Conservation (phyloP, 164 flowering plant genomes). For the Liriodendron chinense region DNA sequence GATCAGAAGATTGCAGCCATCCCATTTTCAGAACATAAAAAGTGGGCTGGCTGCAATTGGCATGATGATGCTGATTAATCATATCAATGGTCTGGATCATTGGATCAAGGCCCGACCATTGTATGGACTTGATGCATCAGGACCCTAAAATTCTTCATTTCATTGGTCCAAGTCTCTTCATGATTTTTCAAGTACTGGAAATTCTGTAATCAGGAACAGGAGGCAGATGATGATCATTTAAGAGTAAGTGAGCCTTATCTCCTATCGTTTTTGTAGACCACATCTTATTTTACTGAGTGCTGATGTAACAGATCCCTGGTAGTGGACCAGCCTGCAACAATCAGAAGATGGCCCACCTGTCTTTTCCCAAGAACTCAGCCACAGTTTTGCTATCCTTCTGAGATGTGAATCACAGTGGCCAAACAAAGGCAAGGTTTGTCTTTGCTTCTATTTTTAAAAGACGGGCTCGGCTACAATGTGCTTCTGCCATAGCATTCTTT, state of each 20-base stretch:
- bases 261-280: background rate
- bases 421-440: background rate
- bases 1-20: too few relatives aligned
- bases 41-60: too few relatives aligned
- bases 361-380: background rate
- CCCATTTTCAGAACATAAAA: too few relatives aligned
- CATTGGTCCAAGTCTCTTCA: background rate
- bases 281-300: background rate
- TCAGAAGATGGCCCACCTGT: background rate
- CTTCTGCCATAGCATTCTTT: too few relatives aligned
- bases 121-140: too few relatives aligned
- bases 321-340: background rate
- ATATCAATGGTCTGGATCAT: too few relatives aligned
- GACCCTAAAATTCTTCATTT: too few relatives aligned
- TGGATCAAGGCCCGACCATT: too few relatives aligned
- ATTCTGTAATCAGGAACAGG: background rate
- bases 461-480: too few relatives aligned
- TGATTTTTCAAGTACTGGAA: too few relatives aligned
- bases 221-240: background rate
- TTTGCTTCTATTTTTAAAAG: background rate
- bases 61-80: too few relatives aligned
- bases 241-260: too few relatives aligned
- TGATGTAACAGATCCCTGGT: background rate
- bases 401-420: background rate
- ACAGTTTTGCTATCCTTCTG: background rate